These are phyloP conservation scores for Schizochytrium sp. DNA, from an alignment of 108 stramenopile species.

Conservation along the genomic window DNA sequence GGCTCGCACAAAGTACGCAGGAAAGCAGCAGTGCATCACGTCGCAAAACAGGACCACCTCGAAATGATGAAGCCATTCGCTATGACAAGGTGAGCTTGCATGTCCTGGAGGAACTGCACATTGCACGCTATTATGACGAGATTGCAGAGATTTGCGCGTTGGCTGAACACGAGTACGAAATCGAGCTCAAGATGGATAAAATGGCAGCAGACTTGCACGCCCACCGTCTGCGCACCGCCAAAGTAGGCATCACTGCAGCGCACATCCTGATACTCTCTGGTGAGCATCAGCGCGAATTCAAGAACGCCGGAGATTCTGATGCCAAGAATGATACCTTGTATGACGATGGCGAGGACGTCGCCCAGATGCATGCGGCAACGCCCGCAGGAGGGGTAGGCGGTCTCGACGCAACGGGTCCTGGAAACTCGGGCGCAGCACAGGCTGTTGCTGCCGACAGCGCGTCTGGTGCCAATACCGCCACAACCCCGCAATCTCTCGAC, in stretches of 20 bases:
- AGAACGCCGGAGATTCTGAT: too few species aligned
- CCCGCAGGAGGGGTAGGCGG: too few species aligned
- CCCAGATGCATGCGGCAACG: too few species aligned
- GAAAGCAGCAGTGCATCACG: too few species aligned
- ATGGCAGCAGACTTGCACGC: neutral
- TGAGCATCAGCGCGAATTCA: neutral
- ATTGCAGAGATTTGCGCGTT: neutral
- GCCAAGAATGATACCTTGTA: too few species aligned
- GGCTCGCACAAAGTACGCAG: neutral
- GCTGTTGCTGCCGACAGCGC: neutral
- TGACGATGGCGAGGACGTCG: too few species aligned
- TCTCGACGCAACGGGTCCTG: too few species aligned
- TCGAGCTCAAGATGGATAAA: neutral
- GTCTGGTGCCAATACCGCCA: neutral
- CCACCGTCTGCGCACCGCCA: neutral
- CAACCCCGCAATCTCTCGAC: neutral
- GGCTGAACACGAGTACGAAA: neutral
- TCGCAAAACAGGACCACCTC: too few species aligned
- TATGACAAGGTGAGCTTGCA: neutral
- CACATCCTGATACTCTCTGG: neutral
- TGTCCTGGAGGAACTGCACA: neutral
- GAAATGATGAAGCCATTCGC: neutral
- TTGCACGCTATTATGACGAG: neutral
- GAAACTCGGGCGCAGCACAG: neutral
- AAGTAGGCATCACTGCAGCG: neutral